Conservation (phyloP, 192 early-diverging fungal species). For the Dissophora globulifera region DNA sequence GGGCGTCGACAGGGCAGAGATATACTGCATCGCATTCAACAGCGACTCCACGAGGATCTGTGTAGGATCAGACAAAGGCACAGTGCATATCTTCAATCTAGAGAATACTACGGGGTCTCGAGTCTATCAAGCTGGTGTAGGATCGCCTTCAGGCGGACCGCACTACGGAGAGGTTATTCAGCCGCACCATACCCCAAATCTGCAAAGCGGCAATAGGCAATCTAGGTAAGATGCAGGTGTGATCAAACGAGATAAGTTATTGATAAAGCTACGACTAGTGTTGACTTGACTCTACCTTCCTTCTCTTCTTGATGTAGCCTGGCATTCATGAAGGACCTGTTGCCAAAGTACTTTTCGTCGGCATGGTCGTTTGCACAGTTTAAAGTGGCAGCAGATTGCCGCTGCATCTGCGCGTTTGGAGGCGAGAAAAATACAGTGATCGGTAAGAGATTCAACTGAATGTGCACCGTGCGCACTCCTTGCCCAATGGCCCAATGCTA, state of each 20-base stretch:
- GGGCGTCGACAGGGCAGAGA: slow-evolving; percentile 88
- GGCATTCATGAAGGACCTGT: slow-evolving; percentile 81
- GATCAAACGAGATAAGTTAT: no score
- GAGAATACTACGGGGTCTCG: slow-evolving; percentile 60
- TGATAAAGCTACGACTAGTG: no score
- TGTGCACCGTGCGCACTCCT: no score
- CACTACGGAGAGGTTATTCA: slow-evolving; percentile 64
- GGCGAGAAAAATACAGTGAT: slow-evolving; percentile 80
- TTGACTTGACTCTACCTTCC: not conserved
- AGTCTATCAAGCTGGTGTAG: slow-evolving; percentile 52
- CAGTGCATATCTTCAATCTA: slow-evolving; percentile 93
- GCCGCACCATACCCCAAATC: slow-evolving; percentile 17
- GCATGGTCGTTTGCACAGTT: slow-evolving; percentile 95
- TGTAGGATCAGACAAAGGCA: slow-evolving; percentile 92
- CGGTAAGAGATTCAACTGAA: no score
- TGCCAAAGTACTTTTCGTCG: slow-evolving; percentile 96
- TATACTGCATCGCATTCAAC: slow-evolving; percentile 91
- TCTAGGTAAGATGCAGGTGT: no score
- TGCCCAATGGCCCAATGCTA: no score
- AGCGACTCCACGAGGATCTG: slow-evolving; percentile 79
- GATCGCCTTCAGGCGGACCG: slow-evolving; percentile 53
- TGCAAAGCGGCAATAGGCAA: slow-evolving; percentile 62
- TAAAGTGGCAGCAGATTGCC: slow-evolving; percentile 77
- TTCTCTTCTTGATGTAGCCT: slow-evolving; percentile 47
- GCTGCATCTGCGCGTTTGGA: slow-evolving; percentile 87